Conservation (phyloP, 495 filamentous ascomycete genomes). For the Hamigera avellanea region DNA sequence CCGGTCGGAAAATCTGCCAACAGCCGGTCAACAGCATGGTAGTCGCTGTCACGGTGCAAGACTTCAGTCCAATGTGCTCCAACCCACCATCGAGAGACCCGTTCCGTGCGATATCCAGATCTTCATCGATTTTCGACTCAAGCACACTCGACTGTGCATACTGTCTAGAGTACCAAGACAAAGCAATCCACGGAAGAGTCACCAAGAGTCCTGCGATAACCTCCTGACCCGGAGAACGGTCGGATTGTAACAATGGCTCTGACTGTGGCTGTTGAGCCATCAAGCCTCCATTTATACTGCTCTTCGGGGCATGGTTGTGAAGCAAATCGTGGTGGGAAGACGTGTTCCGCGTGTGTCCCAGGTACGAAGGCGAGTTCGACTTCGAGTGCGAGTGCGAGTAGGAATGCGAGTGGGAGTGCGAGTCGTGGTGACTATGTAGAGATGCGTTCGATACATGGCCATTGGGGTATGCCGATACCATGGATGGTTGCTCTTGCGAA, state of each 20-base stretch:
- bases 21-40: conserved; percentile 20
- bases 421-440: conserved; percentile 16
- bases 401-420: conserved; percentile 27
- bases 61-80: conserved; percentile 8
- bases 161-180: conserved; percentile 30
- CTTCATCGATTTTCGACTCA: too few species aligned
- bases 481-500: conserved; percentile 8
- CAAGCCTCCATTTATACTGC: background rate
- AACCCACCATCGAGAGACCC: background rate
- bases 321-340: background rate
- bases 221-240: conserved; percentile 7
- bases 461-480: conserved; percentile 11
- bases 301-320: background rate
- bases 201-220: conserved; percentile 19
- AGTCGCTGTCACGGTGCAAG: conserved; percentile 13
- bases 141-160: conserved; percentile 9
- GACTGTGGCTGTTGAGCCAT: background rate
- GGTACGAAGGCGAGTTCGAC: background rate
- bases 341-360: background rate
- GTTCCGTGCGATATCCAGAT: too few species aligned
- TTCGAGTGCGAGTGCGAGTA: conserved; percentile 5
- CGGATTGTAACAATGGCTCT: background rate
- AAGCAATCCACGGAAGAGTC: conserved; percentile 27
- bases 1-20: conserved; percentile 10
- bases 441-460: conserved; percentile 9